These are phyloP conservation scores for Echium plantagineum DNA, from an alignment of 257 asterid species.

Conservation along the genomic window DNA sequence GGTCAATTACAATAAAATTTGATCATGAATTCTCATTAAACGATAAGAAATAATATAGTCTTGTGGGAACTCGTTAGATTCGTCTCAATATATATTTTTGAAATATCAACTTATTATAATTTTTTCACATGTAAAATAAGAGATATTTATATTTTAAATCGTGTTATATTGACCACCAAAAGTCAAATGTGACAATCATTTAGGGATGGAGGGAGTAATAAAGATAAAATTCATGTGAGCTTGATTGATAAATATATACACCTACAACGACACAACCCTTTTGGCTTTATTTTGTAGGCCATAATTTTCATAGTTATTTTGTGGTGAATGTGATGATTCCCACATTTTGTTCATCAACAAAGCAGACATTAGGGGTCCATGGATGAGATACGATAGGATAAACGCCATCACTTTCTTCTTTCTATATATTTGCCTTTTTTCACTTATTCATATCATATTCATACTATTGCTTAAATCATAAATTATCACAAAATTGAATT, in stretches of 20 bases:
- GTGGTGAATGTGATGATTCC: background rate
- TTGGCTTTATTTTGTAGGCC: background rate
- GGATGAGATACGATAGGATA: slow-evolving; percentile 9
- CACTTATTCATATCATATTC: slow-evolving; percentile 3
- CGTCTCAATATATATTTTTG: too few species aligned
- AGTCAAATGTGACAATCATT: too few species aligned
- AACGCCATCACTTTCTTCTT: slow-evolving; percentile 18
- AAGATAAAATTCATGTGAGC: background rate
- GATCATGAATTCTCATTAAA: too few species aligned
- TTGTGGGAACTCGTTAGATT: too few species aligned
- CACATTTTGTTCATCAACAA: background rate
- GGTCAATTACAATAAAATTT: too few species aligned
- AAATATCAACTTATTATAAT: too few species aligned
- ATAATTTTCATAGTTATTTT: too few species aligned
- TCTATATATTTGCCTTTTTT: slow-evolving; percentile 10
- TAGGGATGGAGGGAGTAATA: too few species aligned
- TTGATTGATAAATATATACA: background rate
- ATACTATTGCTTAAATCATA: slow-evolving; percentile 13
- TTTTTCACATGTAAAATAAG: too few species aligned
- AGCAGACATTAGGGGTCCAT: slow-evolving; percentile 12
- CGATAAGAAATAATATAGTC: too few species aligned
- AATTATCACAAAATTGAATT: slow-evolving; percentile 18
- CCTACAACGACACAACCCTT: background rate
- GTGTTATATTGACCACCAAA: too few species aligned
- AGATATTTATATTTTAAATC: too few species aligned